phyloP scores from a whole-genome alignment of 2,329 filamentous ascomycete genomes.

The Venturiaceae sp. region DNA sequence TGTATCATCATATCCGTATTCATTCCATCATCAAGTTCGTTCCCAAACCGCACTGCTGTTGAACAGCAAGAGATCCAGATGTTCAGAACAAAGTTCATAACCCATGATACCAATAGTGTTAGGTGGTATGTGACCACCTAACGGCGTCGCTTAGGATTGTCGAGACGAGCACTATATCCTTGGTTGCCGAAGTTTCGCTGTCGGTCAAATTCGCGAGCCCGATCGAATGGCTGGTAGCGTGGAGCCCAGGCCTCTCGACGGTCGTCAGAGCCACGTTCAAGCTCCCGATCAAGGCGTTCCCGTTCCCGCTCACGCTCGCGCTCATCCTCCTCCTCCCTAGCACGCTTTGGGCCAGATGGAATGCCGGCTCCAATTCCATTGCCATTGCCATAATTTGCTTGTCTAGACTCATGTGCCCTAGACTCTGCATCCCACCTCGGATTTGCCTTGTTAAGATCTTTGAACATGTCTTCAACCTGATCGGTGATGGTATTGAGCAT shows the following conservation, averaged over 20 bases:
- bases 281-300: background rate
- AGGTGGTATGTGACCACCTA: background rate
- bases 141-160: background rate
- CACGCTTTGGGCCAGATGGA: background rate
- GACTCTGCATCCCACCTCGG: background rate
- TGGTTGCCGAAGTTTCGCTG: background rate
- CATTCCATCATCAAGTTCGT: too few relatives aligned
- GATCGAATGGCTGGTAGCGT: background rate
- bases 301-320: background rate
- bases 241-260: background rate
- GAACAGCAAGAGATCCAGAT: too few relatives aligned
- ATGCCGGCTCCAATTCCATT: background rate
- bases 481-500: background rate
- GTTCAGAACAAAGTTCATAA: too few relatives aligned
- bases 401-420: background rate
- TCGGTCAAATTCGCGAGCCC: background rate
- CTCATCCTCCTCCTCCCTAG: background rate
- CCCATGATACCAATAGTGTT: too few relatives aligned
- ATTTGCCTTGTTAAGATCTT: background rate
- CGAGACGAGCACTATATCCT: background rate
- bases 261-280: background rate
- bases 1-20: too few relatives aligned
- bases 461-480: background rate
- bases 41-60: too few relatives aligned
- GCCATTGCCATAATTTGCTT: background rate